Percentiles rank a stretch among this genome's conserved stretches.
phyloP scores from a whole-genome alignment of 1,139 yeast genomes.

The Kodamaea plutei region DNA sequence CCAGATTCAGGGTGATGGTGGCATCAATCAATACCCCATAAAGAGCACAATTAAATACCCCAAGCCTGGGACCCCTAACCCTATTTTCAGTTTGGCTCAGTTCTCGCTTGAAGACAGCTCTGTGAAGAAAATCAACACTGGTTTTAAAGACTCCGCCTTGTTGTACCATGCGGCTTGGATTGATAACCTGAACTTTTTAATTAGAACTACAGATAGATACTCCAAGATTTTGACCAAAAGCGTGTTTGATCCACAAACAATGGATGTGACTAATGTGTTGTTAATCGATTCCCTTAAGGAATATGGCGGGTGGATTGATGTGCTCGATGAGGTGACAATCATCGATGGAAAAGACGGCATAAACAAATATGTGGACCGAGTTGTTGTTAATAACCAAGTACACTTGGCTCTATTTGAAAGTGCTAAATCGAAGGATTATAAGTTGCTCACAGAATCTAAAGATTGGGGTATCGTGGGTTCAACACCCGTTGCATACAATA shows the following conservation, averaged over 20 bases:
- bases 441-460: conserved; percentile 46
- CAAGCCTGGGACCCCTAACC: conserved; percentile 79
- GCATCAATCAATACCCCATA: conserved; percentile 56
- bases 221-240: conserved; percentile 59
- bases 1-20: conserved; percentile 13
- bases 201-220: conserved; percentile 68
- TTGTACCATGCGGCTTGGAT: conserved; percentile 77
- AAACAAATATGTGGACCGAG: conserved; percentile 68
- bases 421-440: conserved; percentile 41
- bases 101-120: conserved; percentile 28
- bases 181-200: conserved; percentile 47
- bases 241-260: conserved; percentile 40
- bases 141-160: conserved; percentile 42
- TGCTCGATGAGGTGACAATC: conserved; percentile 30
- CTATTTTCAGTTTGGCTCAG: conserved; percentile 48
- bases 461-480: conserved; percentile 66
- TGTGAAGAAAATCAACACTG: conserved; percentile 16
- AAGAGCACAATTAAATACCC: conserved; percentile 65
- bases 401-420: conserved; percentile 68
- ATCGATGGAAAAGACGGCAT: conserved; percentile 33
- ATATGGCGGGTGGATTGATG: conserved; percentile 58
- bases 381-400: conserved; percentile 59
- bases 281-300: conserved; percentile 36
- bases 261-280: conserved; percentile 13
- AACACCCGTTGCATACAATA: conserved; percentile 54